Evolutionary conservation across 768 basidiomycete genomes (phyloP).

Genomic region (Leccinum longicurvipes): DNA sequence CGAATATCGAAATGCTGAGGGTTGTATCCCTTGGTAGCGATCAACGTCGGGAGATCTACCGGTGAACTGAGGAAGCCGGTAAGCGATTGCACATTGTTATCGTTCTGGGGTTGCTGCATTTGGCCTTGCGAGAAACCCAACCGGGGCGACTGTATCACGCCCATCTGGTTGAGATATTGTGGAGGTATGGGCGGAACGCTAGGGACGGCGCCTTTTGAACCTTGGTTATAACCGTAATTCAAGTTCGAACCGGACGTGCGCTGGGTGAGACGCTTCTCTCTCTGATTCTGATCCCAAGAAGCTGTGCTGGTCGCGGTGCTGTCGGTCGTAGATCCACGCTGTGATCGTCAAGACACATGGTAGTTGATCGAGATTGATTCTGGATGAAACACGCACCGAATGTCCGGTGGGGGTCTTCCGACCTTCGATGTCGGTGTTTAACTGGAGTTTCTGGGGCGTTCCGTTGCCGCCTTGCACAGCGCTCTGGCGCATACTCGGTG

Average conservation of each 20-base stretch:
- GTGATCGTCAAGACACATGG: constrained; percentile 28
- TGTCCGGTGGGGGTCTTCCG: constrained; percentile 58
- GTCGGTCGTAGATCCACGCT: constrained; percentile 32
- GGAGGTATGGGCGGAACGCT: constrained; percentile 70
- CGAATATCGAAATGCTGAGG: constrained; percentile 79
- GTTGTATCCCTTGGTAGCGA: constrained; percentile 89
- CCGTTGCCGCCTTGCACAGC: constrained; percentile 37
- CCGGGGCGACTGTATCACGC: constrained; percentile 33
- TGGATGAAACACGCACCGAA: constrained; percentile 48
- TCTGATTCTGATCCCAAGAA: constrained; percentile 68
- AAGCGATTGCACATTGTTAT: constrained; percentile 36
- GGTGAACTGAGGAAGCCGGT: constrained; percentile 58
- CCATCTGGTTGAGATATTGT: constrained; percentile 65
- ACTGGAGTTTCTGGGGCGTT: constrained; percentile 48
- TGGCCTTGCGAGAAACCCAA: constrained; percentile 36
- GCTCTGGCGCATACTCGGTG: constrained; percentile 38
- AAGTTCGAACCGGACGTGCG: constrained; percentile 70
- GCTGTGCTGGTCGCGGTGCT: constrained; percentile 35
- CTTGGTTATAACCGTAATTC: constrained; percentile 52
- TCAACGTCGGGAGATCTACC: constrained; percentile 81
- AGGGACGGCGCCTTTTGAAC: constrained; percentile 44
- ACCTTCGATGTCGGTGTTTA: constrained; percentile 63
- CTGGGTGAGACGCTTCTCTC: constrained; percentile 52
- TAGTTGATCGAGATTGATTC: constrained; percentile 39
- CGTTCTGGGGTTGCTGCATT: constrained; percentile 26